Conservation (phyloP, 1,284 basidiomycete genomes). For the Afroboletus lepidellus region DNA sequence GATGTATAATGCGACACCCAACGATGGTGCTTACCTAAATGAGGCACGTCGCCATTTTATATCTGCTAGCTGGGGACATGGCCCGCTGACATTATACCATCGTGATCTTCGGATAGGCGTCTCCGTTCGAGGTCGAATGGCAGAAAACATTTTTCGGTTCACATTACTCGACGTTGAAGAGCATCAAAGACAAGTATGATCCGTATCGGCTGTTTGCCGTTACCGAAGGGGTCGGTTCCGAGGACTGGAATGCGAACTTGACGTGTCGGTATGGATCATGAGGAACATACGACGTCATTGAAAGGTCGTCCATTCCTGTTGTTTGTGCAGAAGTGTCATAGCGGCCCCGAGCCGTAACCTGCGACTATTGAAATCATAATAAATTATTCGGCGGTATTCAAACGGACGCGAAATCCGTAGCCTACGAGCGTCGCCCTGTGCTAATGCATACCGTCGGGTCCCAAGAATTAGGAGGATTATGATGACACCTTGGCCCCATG, state of each 20-base stretch:
- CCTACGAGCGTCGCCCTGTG: too few relatives aligned
- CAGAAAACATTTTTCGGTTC: constrained; percentile 44
- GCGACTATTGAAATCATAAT: too few relatives aligned
- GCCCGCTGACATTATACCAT: background rate
- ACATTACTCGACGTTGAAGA: constrained; percentile 39
- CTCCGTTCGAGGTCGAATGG: constrained; percentile 39
- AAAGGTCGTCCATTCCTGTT: background rate
- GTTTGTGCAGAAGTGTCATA: background rate
- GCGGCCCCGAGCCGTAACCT: background rate
- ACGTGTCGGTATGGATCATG: constrained; percentile 17
- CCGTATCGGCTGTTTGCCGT: constrained; percentile 43
- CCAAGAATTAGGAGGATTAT: too few relatives aligned
- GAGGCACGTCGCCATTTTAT: constrained; percentile 34
- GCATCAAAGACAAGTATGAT: constrained; percentile 46
- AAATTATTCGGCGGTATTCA: too few relatives aligned
- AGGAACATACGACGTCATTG: background rate
- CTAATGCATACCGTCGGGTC: too few relatives aligned
- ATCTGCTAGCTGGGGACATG: background rate
- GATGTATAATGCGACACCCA: constrained; percentile 24
- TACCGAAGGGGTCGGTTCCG: constrained; percentile 43
- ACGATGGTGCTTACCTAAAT: constrained; percentile 41
- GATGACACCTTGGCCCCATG: too few relatives aligned
- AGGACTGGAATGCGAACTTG: constrained; percentile 35
- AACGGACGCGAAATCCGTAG: too few relatives aligned
- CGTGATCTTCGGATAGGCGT: constrained; percentile 32